phyloP scores from a whole-genome alignment of 176 grass and related monocot species.

The Aegilops umbellulata region DNA sequence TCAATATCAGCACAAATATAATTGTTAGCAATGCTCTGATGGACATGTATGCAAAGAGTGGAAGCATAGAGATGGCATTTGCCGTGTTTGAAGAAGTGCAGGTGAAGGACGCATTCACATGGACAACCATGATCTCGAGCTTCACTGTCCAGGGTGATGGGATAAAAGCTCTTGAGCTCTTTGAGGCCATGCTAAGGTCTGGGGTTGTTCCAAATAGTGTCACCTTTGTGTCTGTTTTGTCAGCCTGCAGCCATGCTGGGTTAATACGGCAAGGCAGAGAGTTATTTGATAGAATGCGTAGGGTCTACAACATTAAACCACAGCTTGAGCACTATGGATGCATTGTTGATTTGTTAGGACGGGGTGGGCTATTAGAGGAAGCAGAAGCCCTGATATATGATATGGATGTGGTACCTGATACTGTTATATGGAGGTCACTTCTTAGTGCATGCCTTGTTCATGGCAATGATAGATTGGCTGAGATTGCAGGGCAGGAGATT shows the following conservation, averaged over 20 bases:
- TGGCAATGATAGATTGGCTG: slow-evolving; percentile 54
- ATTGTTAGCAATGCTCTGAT: slow-evolving; percentile 61
- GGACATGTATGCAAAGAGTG: slow-evolving; percentile 83
- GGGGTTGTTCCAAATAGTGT: slow-evolving; percentile 46
- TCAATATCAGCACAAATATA: slow-evolving; percentile 22
- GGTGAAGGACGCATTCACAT: slow-evolving; percentile 59
- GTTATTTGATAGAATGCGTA: slow-evolving; percentile 41
- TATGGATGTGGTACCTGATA: slow-evolving; percentile 56
- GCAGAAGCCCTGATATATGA: slow-evolving; percentile 48
- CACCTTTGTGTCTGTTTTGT: slow-evolving; percentile 59
- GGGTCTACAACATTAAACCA: slow-evolving; percentile 36
- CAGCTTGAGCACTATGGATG: slow-evolving; percentile 69
- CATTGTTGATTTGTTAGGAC: slow-evolving; percentile 67
- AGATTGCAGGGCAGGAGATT: slow-evolving; percentile 64
- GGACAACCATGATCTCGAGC: slow-evolving; percentile 66
- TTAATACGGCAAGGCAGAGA: slow-evolving; percentile 55
- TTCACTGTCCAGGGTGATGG: slow-evolving; percentile 64
- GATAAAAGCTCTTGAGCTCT: slow-evolving; percentile 47
- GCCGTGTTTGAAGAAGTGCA: slow-evolving; percentile 39
- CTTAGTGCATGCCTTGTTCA: slow-evolving; percentile 65
- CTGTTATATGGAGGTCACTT: slow-evolving; percentile 72
- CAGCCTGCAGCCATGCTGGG: slow-evolving; percentile 61
- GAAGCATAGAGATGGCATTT: slow-evolving; percentile 40
- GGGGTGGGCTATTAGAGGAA: slow-evolving; percentile 59
- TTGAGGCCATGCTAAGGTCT: slow-evolving; percentile 45